These are phyloP conservation scores for Solioccasus polychromus DNA, from an alignment of 768 basidiomycete species.

Conservation along the genomic window DNA sequence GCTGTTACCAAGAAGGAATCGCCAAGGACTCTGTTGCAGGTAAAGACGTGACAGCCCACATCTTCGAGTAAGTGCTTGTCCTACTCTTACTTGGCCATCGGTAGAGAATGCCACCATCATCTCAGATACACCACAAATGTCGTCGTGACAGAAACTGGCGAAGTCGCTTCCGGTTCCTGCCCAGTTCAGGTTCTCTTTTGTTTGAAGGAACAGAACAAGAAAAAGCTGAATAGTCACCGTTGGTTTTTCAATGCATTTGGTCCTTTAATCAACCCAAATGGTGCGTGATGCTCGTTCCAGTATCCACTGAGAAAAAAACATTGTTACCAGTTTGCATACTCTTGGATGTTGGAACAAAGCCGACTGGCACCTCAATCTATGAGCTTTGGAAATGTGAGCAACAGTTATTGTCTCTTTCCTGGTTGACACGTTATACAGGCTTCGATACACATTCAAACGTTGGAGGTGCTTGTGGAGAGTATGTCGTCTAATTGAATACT, in stretches of 20 bases:
- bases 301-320: background rate
- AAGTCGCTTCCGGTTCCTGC: conserved; percentile 71
- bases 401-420: background rate
- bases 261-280: conserved; percentile 81
- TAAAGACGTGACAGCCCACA: conserved; percentile 90
- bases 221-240: conserved; percentile 92
- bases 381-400: conserved; percentile 88
- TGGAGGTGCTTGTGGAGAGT: conserved; percentile 96
- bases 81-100: background rate
- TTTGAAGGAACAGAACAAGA: conserved; percentile 94
- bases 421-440: conserved; percentile 28
- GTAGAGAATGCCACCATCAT: background rate
- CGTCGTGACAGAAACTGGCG: conserved; percentile 74
- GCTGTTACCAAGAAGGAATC: conserved; percentile 85
- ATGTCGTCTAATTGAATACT: conserved; percentile 17
- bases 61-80: conserved; percentile 72
- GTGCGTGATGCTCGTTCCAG: conserved; percentile 32
- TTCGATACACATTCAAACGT: conserved; percentile 84
- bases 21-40: conserved; percentile 86
- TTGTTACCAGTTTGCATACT: conserved; percentile 77
- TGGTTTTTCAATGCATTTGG: conserved; percentile 99
- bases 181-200: conserved; percentile 89
- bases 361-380: conserved; percentile 91
- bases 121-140: conserved; percentile 74
- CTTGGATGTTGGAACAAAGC: conserved; percentile 94